Percentiles rank a stretch among this genome's conserved stretches.
These are phyloP conservation scores for Ophiostoma sp. DNA, from an alignment of 2,329 filamentous ascomycete species.

Conservation along the genomic window DNA sequence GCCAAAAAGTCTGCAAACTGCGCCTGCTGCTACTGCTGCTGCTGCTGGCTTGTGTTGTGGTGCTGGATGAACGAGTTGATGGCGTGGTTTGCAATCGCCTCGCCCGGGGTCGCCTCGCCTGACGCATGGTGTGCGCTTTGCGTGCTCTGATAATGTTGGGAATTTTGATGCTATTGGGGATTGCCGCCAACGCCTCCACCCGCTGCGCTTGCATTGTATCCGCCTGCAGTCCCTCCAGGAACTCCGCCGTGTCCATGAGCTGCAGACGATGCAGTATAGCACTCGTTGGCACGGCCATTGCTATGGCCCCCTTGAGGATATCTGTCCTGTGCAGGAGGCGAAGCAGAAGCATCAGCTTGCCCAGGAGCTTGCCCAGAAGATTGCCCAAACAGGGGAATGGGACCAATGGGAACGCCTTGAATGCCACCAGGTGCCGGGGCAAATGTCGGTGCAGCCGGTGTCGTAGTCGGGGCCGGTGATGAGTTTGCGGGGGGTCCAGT, in stretches of 20 bases:
- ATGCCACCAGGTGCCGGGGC: not conserved
- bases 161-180: not conserved
- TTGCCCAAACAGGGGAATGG: not conserved
- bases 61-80: not conserved
- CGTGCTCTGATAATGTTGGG: not conserved
- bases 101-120: slow-evolving; percentile 13
- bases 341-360: not conserved
- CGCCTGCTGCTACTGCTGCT: slow-evolving; percentile 9
- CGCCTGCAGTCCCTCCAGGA: not conserved
- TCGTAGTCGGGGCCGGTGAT: not conserved
- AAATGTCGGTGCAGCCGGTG: not conserved
- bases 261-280: not conserved
- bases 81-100: slow-evolving; percentile 16
- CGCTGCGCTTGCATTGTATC: not conserved
- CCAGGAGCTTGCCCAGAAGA: not conserved
- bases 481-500: not conserved
- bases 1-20: not conserved
- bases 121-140: not conserved
- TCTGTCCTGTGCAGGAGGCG: not conserved
- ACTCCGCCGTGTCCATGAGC: not conserved
- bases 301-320: not conserved
- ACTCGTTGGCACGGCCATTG: not conserved
- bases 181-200: not conserved
- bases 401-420: not conserved
- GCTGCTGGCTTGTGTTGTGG: slow-evolving; percentile 13